These are phyloP conservation scores for Cyclotella sp. DNA, from an alignment of 108 stramenopile species.

Conservation along the genomic window DNA sequence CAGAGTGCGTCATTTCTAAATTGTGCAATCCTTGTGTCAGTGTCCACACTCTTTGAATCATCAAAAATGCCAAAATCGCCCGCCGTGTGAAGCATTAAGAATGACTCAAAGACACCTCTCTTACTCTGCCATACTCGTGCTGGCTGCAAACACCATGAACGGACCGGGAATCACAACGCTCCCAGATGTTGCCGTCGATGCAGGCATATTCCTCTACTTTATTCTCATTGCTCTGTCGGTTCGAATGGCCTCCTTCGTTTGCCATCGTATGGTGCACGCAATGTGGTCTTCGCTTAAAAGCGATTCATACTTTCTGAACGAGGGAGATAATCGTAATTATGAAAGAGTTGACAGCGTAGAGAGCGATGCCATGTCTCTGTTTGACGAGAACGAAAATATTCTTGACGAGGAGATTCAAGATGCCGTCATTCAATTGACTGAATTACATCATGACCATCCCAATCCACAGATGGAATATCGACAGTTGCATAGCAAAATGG, in stretches of 20 bases:
- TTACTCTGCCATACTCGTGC: slow-evolving; percentile 41
- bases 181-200: slow-evolving; percentile 37
- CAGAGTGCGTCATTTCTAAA: too few species aligned
- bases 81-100: background rate
- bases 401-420: slow-evolving; percentile 11
- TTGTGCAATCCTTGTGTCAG: too few species aligned
- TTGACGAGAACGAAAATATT: background rate
- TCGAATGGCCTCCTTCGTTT: slow-evolving; percentile 33
- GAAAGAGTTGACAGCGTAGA: slow-evolving; percentile 3
- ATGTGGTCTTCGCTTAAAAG: slow-evolving; percentile 44
- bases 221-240: slow-evolving; percentile 33
- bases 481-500: background rate
- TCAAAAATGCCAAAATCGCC: too few species aligned
- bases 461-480: slow-evolving; percentile 6
- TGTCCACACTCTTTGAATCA: too few species aligned
- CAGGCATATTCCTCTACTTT: slow-evolving; percentile 38
- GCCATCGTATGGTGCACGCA: slow-evolving; percentile 41
- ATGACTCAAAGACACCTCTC: slow-evolving; percentile 34
- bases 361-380: background rate
- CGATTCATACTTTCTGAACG: background rate
- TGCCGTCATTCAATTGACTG: slow-evolving; percentile 18
- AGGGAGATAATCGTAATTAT: background rate
- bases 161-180: slow-evolving; percentile 48
- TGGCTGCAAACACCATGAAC: slow-evolving; percentile 54
- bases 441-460: slow-evolving; percentile 11